Conservation (phyloP, 176 grass and related monocot genomes). For the Avena sativa region DNA sequence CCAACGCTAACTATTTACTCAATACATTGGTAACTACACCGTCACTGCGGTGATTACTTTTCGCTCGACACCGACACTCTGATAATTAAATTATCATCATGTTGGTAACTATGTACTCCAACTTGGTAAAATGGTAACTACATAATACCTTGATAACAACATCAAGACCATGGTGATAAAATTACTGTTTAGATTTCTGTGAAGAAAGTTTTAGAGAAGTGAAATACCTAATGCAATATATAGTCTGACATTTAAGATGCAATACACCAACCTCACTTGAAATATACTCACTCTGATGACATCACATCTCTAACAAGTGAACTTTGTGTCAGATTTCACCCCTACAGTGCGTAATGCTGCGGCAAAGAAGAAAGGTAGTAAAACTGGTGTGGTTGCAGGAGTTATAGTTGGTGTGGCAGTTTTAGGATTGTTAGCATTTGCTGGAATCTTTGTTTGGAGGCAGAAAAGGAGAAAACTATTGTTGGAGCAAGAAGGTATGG, state of each 20-base stretch:
- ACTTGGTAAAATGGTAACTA: no score
- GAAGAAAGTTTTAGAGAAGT: conserved; percentile 3
- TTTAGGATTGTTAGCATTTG: conserved; percentile 52
- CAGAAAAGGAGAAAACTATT: conserved; percentile 60
- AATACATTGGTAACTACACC: no score
- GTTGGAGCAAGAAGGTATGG: conserved; percentile 56
- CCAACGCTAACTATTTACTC: no score
- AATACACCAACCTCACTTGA: conserved; percentile 20
- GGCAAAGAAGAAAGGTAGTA: conserved; percentile 37
- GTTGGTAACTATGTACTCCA: no score
- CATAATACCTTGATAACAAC: no score
- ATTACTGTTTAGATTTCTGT: not conserved
- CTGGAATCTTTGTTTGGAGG: conserved; percentile 55
- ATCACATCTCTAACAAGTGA: conserved; percentile 41
- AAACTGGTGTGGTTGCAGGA: conserved; percentile 60
- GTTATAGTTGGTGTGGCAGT: conserved; percentile 50
- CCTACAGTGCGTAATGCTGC: conserved; percentile 58
- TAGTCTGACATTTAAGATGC: not conserved
- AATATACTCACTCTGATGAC: not conserved
- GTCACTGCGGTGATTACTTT: no score
- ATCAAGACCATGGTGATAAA: no score
- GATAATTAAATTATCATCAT: no score
- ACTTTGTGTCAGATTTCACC: conserved; percentile 60
- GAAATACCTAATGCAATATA: not conserved
- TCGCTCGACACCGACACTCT: no score